A percentile compares a stretch with the other conserved stretches of the same genome.
phyloP scores from a whole-genome alignment of 495 filamentous ascomycete genomes.

The Neurospora tetraspora region DNA sequence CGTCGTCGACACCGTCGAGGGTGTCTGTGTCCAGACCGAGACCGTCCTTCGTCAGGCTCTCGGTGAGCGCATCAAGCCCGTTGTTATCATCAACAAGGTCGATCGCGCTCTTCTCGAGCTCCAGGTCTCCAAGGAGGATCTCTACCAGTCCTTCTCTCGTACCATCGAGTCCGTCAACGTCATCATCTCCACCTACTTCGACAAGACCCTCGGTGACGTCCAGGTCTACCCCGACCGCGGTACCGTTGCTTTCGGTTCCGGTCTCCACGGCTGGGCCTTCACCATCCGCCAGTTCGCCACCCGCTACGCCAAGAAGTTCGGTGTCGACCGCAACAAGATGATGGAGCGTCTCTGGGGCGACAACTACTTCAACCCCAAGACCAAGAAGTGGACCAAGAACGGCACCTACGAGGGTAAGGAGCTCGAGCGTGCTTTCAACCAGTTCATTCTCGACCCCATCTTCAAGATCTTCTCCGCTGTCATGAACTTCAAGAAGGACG shows the following conservation, averaged over 20 bases:
- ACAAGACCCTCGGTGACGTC: conserved; percentile 93
- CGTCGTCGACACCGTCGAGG: conserved; percentile 98
- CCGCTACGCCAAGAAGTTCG: conserved; percentile 98
- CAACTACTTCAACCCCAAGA: conserved; percentile 99
- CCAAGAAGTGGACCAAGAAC: conserved; percentile 98
- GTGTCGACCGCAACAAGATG: conserved; percentile 99
- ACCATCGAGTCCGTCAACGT: conserved; percentile 99
- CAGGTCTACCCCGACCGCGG: conserved; percentile 95
- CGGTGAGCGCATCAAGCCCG: conserved; percentile 99
- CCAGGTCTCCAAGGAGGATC: conserved; percentile 94
- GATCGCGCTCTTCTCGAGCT: conserved; percentile 98
- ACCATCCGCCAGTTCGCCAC: conserved; percentile 96
- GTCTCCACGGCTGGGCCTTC: conserved; percentile 99
- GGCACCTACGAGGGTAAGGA: conserved; percentile 69
- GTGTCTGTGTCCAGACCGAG: conserved; percentile 99
- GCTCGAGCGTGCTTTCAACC: conserved; percentile 96
- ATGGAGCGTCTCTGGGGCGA: conserved; percentile 99
- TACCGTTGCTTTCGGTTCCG: conserved; percentile 97
- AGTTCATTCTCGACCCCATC: conserved; percentile 98
- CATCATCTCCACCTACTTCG: conserved; percentile 96
- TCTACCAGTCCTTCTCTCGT: conserved; percentile 99
- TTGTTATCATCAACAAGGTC: conserved; percentile 99
- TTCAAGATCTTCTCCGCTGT: conserved; percentile 94
- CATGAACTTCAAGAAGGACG: conserved; percentile 98
- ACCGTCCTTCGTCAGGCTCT: conserved; percentile 98